phyloP scores from a whole-genome alignment of 306 rosid species.

The Echinosophora koreensis region DNA sequence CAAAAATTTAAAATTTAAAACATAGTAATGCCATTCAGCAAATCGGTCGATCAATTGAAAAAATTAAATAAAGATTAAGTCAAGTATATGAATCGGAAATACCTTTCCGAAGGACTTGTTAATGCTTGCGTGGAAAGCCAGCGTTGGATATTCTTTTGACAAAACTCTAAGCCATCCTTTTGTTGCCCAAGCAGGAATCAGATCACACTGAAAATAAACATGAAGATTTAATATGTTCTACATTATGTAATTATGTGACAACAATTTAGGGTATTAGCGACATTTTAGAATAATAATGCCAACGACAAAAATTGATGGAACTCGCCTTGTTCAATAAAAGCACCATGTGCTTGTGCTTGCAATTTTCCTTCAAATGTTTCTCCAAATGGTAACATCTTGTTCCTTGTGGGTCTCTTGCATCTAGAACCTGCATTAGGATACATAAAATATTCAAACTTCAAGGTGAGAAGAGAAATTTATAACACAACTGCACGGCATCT shows the following conservation, averaged over 20 bases:
- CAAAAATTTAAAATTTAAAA: no score
- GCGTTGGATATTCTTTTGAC: conserved; percentile 87
- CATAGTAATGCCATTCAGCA: neutral
- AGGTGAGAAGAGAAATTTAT: neutral
- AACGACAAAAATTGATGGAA: neutral
- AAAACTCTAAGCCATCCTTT: conserved; percentile 92
- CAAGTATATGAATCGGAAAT: conserved; percentile 10
- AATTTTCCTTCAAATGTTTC: conserved; percentile 91
- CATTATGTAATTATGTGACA: neutral
- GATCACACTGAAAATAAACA: conserved; percentile 69
- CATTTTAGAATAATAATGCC: neutral
- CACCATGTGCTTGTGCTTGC: conserved; percentile 90
- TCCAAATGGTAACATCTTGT: conserved; percentile 95
- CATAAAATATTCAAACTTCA: conserved; percentile 37
- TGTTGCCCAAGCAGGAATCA: conserved; percentile 95
- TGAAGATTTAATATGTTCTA: conserved; percentile 5
- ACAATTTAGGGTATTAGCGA: neutral
- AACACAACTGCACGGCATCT: neutral
- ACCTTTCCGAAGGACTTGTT: conserved; percentile 99
- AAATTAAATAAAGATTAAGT: conserved; percentile 14
- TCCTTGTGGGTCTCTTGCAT: conserved; percentile 96
- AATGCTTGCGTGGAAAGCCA: conserved; percentile 95
- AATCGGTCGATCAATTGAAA: conserved; percentile 24
- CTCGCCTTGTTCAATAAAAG: conserved; percentile 87
- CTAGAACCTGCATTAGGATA: conserved; percentile 74